Evolutionary conservation across 257 asterid genomes (phyloP).

Genomic region (Ehretia macrophylla): DNA sequence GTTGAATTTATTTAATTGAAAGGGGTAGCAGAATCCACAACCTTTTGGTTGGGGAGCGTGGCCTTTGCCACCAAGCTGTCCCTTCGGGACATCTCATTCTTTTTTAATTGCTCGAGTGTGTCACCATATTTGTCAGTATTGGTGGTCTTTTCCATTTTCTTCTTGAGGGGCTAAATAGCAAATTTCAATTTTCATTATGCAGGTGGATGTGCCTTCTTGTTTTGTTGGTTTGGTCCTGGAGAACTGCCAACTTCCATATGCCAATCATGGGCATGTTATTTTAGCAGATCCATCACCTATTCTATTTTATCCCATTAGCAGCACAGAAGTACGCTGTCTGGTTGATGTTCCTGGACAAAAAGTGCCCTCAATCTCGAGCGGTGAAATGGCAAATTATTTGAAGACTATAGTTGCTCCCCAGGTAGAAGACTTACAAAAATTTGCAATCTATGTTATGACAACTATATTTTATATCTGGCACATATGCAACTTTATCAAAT

Average conservation of each 20-base stretch:
- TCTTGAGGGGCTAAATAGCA: not conserved
- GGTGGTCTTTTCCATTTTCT: too few relatives aligned
- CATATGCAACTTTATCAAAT: too few relatives aligned
- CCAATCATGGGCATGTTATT: slow-evolving; percentile 52
- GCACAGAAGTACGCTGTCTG: slow-evolving; percentile 48
- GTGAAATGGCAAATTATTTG: slow-evolving; percentile 54
- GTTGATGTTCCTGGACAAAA: slow-evolving; percentile 64
- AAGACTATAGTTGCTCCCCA: slow-evolving; percentile 52
- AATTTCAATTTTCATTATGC: slow-evolving; percentile 7
- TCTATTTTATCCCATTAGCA: too few relatives aligned
- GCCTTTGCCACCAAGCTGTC: too few relatives aligned
- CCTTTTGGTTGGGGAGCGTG: too few relatives aligned
- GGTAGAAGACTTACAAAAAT: slow-evolving; percentile 16
- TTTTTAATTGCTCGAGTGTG: not conserved
- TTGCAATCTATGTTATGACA: not conserved
- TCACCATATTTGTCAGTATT: not conserved
- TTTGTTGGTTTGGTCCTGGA: slow-evolving; percentile 55
- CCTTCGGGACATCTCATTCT: too few relatives aligned
- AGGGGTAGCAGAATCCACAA: too few relatives aligned
- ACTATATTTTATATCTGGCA: not conserved
- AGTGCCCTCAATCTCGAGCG: slow-evolving; percentile 49
- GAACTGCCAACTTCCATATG: slow-evolving; percentile 50
- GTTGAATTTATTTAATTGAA: slow-evolving; percentile 5
- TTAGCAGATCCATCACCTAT: slow-evolving; percentile 54
- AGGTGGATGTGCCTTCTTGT: slow-evolving; percentile 60